Percentiles rank a stretch among this genome's conserved stretches.
Conservation (phyloP, 352 stramenopile species). For the Blastocystis sp. region DNA sequence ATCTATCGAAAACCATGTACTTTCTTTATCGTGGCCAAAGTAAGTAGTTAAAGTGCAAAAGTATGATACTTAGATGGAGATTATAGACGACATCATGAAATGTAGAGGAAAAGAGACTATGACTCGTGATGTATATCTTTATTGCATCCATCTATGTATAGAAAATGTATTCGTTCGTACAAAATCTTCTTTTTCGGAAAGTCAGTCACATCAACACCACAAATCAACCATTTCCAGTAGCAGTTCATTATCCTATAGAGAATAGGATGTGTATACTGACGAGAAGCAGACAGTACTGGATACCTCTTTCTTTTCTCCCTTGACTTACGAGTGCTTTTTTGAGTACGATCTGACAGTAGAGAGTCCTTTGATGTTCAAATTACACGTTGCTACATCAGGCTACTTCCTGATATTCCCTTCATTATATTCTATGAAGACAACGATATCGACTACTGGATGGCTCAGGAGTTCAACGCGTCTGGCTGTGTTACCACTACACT, state of each 20-base stretch:
- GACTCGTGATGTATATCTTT: not conserved
- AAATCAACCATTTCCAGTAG: constrained; percentile 42
- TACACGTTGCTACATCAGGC: constrained; percentile 46
- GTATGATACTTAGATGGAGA: not conserved
- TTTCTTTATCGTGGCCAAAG: constrained; percentile 21
- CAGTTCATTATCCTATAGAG: not conserved
- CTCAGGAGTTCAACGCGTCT: not conserved
- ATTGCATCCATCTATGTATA: not conserved
- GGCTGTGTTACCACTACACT: not conserved
- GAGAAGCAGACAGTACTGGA: constrained; percentile 29
- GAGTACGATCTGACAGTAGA: not conserved
- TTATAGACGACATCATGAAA: constrained; percentile 31
- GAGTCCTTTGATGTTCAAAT: constrained; percentile 53
- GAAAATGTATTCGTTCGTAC: constrained; percentile 1
- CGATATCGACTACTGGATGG: constrained; percentile 14
- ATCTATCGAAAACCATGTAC: not conserved
- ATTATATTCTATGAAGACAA: constrained; percentile 2
- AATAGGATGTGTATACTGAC: constrained; percentile 25
- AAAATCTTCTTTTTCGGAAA: not conserved
- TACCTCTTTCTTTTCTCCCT: not conserved
- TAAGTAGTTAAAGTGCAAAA: not conserved
- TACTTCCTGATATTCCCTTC: constrained; percentile 40
- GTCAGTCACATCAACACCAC: constrained; percentile 49
- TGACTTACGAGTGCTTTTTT: constrained; percentile 10
- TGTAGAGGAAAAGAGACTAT: not conserved